phyloP scores from a whole-genome alignment of 805 yeast species.

The Candida stauntonica region DNA sequence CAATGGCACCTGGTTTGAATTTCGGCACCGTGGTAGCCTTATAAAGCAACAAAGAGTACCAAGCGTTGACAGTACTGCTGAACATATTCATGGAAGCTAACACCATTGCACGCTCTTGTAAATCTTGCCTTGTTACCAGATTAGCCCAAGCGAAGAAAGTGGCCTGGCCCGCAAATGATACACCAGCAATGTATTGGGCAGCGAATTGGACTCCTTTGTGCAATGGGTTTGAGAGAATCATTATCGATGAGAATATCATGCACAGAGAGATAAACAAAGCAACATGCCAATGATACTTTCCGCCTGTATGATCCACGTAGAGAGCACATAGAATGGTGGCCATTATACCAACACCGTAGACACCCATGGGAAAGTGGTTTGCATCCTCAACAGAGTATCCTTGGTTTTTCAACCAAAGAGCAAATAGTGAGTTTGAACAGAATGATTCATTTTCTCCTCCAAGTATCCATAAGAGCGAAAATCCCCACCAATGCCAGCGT shows the following conservation, averaged over 20 bases:
- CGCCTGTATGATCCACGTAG: conserved; percentile 40
- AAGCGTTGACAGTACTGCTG: conserved; percentile 57
- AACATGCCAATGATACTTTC: conserved; percentile 47
- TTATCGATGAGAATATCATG: conserved; percentile 43
- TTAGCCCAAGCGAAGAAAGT: conserved; percentile 63
- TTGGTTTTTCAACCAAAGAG: conserved; percentile 41
- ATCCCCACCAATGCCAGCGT: conserved; percentile 56
- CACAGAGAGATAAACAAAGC: conserved; percentile 40
- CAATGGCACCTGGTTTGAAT: conserved; percentile 50
- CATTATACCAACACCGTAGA: conserved; percentile 46
- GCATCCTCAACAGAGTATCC: conserved; percentile 39
- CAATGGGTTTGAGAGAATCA: conserved; percentile 41
- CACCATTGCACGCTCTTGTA: conserved; percentile 60
- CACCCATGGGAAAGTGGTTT: conserved; percentile 53
- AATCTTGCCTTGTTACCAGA: conserved; percentile 50
- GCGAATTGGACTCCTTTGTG: conserved; percentile 38
- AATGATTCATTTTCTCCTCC: conserved; percentile 48
- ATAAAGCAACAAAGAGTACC: conserved; percentile 57
- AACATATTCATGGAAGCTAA: conserved; percentile 66
- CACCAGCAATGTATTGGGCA: conserved; percentile 53
- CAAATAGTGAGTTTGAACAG: conserved; percentile 42
- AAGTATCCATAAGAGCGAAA: conserved; percentile 46
- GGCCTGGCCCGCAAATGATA: conserved; percentile 56
- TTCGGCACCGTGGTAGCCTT: conserved; percentile 48
- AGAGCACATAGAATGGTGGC: conserved; percentile 41